Evolutionary conservation across 2,329 filamentous ascomycete genomes (phyloP).

Genomic region (Biscogniauxia sp.): DNA sequence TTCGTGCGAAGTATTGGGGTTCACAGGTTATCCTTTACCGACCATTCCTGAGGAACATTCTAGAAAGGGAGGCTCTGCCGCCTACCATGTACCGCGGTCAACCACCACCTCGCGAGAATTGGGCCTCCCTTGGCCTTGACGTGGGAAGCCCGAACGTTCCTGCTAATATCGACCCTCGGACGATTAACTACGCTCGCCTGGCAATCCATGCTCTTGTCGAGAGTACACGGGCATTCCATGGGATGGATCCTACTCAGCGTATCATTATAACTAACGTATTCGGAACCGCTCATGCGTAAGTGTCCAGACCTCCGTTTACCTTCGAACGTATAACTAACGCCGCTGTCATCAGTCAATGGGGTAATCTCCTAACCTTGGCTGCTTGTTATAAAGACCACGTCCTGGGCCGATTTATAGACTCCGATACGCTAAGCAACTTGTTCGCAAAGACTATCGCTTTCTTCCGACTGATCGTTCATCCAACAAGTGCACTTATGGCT

Average conservation of each 20-base stretch:
- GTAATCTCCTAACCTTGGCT: conserved; percentile 87
- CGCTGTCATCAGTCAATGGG: conserved; percentile 72
- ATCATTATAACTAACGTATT: conserved; percentile 94
- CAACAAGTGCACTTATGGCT: conserved; percentile 70
- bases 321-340: not conserved
- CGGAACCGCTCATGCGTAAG: conserved; percentile 93
- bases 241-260: conserved; percentile 56
- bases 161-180: conserved; percentile 42
- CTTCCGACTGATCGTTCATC: conserved; percentile 65
- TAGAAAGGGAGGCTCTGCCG: conserved; percentile 38
- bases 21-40: conserved; percentile 86
- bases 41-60: conserved; percentile 63
- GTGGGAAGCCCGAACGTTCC: conserved; percentile 19
- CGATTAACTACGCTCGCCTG: conserved; percentile 54
- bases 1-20: conserved; percentile 94
- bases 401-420: conserved; percentile 57
- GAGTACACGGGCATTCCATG: conserved; percentile 80
- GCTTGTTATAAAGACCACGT: conserved; percentile 70
- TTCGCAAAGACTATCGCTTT: conserved; percentile 75
- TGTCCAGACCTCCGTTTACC: conserved; percentile 24
- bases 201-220: conserved; percentile 75
- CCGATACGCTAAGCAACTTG: conserved; percentile 54
- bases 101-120: conserved; percentile 14
- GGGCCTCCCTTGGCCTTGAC: conserved; percentile 10
- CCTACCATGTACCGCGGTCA: conserved; percentile 18